Evolutionary conservation across 2,329 filamentous ascomycete species (phyloP).

Genomic region (Neonectria neomacrospora): DNA sequence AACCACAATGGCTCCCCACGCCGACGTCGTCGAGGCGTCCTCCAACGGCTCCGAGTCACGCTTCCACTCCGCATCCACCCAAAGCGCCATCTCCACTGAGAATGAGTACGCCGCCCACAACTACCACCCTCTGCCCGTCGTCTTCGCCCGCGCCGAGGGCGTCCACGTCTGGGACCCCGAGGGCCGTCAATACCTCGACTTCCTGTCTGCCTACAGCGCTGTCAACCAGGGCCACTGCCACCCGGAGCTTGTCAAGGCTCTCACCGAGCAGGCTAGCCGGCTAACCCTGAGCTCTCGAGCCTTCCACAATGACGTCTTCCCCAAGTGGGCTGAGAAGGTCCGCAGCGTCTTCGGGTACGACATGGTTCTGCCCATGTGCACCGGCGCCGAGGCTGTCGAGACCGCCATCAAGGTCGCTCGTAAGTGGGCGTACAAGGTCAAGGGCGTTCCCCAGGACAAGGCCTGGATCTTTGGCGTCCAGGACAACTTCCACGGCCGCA

Average conservation of each 20-base stretch:
- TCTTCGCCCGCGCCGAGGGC: slow-evolving; percentile 87
- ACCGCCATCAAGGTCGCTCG: slow-evolving; percentile 36
- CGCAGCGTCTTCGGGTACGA: slow-evolving; percentile 92
- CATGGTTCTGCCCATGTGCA: slow-evolving; percentile 99
- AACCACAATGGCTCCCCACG: slow-evolving; percentile 68
- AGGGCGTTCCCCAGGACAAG: slow-evolving; percentile 30
- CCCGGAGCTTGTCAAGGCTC: slow-evolving; percentile 90
- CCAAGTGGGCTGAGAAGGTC: slow-evolving; percentile 92
- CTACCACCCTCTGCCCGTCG: slow-evolving; percentile 96
- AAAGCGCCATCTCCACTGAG: slow-evolving; percentile 83
- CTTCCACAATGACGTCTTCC: slow-evolving; percentile 99
- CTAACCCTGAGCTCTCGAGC: slow-evolving; percentile 93
- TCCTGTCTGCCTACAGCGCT: slow-evolving; percentile 96
- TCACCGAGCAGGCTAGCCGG: slow-evolving; percentile 88
- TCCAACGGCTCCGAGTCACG: slow-evolving; percentile 49
- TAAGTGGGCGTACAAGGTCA: slow-evolving; percentile 37
- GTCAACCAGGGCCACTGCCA: slow-evolving; percentile 99
- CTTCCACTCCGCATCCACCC: slow-evolving; percentile 82
- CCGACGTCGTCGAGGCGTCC: slow-evolving; percentile 53
- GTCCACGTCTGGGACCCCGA: slow-evolving; percentile 97
- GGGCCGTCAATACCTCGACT: slow-evolving; percentile 94
- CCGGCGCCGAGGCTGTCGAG: slow-evolving; percentile 78
- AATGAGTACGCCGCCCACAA: slow-evolving; percentile 93
- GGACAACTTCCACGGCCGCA: slow-evolving; percentile 97
- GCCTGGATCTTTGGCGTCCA: slow-evolving; percentile 71